Evolutionary conservation across 352 stramenopile species (phyloP), one percentile per base, ranked within the genome.

Genomic region (Phytophthora sansomeana): DNA sequence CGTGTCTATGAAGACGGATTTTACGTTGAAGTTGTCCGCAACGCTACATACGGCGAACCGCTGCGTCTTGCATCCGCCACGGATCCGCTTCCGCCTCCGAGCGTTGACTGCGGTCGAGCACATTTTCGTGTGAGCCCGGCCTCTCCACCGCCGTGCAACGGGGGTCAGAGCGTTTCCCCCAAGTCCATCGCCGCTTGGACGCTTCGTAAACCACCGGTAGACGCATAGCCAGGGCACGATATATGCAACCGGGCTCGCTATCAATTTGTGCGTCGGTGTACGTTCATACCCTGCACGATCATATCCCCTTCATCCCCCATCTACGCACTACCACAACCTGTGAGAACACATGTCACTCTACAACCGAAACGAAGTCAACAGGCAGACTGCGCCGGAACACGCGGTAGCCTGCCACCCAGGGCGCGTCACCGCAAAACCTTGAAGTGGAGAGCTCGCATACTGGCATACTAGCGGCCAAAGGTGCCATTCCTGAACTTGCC

Each of bases 401-500:
- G n/a, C n/a, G n/a, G n/a, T n/a, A n/a, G n/a, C 5, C 38, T 17
- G 10, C 19, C n/a, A 67, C n/a, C 48, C 47, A 29, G 30, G 29
- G 39, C 5, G n/a, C 43, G 58, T 67, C 58, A 67, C 14, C 29
- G 6, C 4, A 14, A 60, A 58, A 59, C 39, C 19, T 67, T 67
- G 58, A 67, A 67, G 58, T 53, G 7, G 28, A n/a, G n/a, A n/a
- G n/a, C n/a, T n/a, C n/a, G n/a, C n/a, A n/a, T n/a, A n/a, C n/a
- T n/a, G n/a, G n/a, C n/a, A n/a, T n/a, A n/a, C n/a, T n/a, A n/a
- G n/a, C n/a, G n/a, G n/a, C n/a, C n/a, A n/a, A 13, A 32, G 17
- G 13, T 10, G n/a, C 47, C 59, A 74, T 69, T 74, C 39, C 54
- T 65, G 48, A 74, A 74, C 29, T 63, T 74, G 32, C 59, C 19